Base-by-base conservation (phyloP, 2,329 filamentous ascomycete genomes). In the Mariannaea sp. region DNA sequence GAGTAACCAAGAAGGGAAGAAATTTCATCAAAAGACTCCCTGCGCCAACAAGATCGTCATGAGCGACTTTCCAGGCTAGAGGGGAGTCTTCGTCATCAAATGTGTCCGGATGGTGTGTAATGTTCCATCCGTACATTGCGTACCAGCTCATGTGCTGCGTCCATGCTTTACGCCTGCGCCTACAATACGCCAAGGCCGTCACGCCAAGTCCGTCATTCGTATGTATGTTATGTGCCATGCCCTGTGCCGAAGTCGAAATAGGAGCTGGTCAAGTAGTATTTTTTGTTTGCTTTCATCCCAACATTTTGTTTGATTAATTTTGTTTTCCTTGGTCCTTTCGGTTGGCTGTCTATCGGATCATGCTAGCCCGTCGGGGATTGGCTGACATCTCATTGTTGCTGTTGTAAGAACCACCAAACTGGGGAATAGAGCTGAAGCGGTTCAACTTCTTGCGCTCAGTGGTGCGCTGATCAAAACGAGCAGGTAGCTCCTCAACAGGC, bases 391-490 rank as follows among this genome's bases (percentile, higher is more conserved):
- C 68, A 69, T 73, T 73, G 35, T 64, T 66, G 39, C 60, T 53
- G 44, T 24, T 48, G 42, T 41, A 40, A 3, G 53, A 58, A 38
- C 66, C 60, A 16, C 79, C 78, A 50, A 84, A 83, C 39, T 78
- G 77, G 3, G 81, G 77, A 71, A 84, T 82, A 20, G 79, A 78
- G 55, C 78, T 81, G 71, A 82, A 79, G 45, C 81, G 75, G 71
- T 80, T 80, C 63, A 81, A 58, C 52, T 75, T 73, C 75, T 81
- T 83, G 59, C 79, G 76, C 7, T 66, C 52, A 3, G 65, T 41
- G 32, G 60, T 26, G 9, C 55, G 63, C 41, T 59, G 50, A 33
- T 51, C 46, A 12, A 35, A 30, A 8, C 59, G 55, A 54, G 61
- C 40, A 35, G 58, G 36, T 7, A 51, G 22, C 2, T 59, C 61